Evolutionary conservation across 176 grass and related monocot species (phyloP), one percentile per base, ranked within the genome.

Genomic region (Luzula sylvatica): DNA sequence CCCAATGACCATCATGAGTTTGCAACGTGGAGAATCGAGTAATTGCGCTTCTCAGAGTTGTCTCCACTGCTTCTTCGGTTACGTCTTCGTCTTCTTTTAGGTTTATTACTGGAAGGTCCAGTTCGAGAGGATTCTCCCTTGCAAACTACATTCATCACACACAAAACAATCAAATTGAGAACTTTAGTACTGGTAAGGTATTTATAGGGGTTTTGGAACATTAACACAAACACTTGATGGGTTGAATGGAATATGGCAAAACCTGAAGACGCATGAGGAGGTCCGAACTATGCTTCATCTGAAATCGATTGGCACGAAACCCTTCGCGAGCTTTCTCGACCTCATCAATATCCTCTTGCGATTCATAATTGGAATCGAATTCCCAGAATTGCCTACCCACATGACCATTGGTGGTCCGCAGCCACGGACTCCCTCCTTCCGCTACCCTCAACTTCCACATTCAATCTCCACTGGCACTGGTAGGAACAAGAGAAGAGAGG

Each of bases 261-360:
- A 87, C 85, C 80, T 89, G 83, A 40, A 82, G 46, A 68, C 83
- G 83, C 83, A 87, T 87, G 73, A 66, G 83, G 69, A 71, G 74
- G 61, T 88, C 84, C 41, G 84, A 62, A 38, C 74, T 88, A 46
- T 83, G 79, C 66, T 75, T 88, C 59, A 61, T 64, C 32, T 76
- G 2, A 20, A 87, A 87, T 22, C 76, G 55, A 35, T 54, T 13
- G 1, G 54, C 19, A 17, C n/a, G 19, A 23, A 70, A 81, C 2
- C 29, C 65, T 3, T 52, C 44, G 11, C 78, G 65, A 1, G 32
- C 27, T 20, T 22, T 42, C 65, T 81, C 77, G 8, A 81, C 77
- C 50, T 70, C 44, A 12, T 66, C 50, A 13, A 30, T 47, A 50
- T 81, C 65, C 52, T 75, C 78, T 1, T 44, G 57, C 4, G 71